Percentiles rank a stretch among this genome's conserved stretches.
Conservation (phyloP, 2,329 filamentous ascomycete species). For the Colletotrichum plurivorum region DNA sequence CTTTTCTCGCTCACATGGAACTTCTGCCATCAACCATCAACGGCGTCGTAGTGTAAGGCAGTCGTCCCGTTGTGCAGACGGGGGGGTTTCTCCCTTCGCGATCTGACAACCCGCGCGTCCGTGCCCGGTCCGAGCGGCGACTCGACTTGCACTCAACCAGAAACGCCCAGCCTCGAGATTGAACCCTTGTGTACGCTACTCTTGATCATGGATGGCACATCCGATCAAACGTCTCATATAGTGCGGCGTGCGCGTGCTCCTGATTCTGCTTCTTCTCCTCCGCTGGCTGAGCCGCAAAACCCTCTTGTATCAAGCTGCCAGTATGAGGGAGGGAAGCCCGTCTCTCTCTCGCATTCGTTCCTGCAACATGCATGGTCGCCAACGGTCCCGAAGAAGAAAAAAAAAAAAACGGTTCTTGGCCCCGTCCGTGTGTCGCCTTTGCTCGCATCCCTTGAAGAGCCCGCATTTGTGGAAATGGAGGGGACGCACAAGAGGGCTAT, state of each 20-base stretch:
- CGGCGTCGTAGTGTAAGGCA: neutral
- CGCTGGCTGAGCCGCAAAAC: neutral
- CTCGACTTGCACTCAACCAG: conserved; percentile 7
- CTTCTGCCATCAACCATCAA: neutral
- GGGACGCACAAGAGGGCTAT: too few relatives aligned
- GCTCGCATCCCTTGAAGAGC: too few relatives aligned
- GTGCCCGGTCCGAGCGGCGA: conserved; percentile 34
- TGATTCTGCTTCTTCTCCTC: neutral
- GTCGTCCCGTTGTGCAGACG: neutral
- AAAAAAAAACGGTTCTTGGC: too few relatives aligned
- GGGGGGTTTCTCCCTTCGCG: neutral
- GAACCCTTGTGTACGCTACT: neutral
- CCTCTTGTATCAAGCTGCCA: neutral
- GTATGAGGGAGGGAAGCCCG: neutral
- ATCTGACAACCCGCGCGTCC: conserved; percentile 16
- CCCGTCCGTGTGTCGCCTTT: too few relatives aligned
- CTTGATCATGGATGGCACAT: conserved; percentile 34
- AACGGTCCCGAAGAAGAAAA: too few relatives aligned
- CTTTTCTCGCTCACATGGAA: neutral
- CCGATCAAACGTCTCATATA: conserved; percentile 38
- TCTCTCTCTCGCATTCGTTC: neutral
- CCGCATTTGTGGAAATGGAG: too few relatives aligned
- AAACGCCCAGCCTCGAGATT: conserved; percentile 19
- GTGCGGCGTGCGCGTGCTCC: neutral
- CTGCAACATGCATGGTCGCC: too few relatives aligned